Evolutionary conservation across 768 basidiomycete genomes (phyloP).

Genomic region (Pulveroboletus sp.): DNA sequence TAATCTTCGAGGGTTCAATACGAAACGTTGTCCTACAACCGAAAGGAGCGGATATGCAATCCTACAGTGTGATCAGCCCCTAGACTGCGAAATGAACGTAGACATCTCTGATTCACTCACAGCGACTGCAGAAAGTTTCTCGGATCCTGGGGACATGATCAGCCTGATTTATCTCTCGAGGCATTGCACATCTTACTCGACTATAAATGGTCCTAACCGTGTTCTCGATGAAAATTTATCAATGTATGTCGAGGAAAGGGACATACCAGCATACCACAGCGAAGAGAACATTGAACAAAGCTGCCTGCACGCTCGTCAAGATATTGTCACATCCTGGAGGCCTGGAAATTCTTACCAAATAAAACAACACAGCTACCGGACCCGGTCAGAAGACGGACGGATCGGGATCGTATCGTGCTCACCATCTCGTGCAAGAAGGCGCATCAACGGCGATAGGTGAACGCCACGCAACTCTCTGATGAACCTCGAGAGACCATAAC

Average conservation of each 20-base stretch:
- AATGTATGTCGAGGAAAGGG: neutral
- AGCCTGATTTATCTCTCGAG: neutral
- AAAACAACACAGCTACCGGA: neutral
- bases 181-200: neutral
- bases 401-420: neutral
- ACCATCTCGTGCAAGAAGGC: conserved; percentile 8
- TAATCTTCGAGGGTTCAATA: neutral
- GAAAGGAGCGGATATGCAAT: neutral
- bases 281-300: neutral
- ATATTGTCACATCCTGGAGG: too few species aligned
- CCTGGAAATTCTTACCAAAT: neutral
- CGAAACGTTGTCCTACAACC: neutral
- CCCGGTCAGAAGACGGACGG: neutral
- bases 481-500: neutral
- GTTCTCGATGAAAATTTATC: neutral
- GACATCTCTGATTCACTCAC: neutral
- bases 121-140: neutral
- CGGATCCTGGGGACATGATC: neutral
- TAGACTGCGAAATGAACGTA: neutral
- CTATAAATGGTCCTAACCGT: neutral
- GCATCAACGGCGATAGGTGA: neutral
- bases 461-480: neutral
- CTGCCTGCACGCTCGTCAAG: neutral
- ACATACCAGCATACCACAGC: conserved; percentile 1
- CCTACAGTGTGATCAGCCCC: neutral